These are phyloP conservation scores for Saturnispora hagleri DNA, from an alignment of 805 yeast genomes.

Conservation along the genomic window DNA sequence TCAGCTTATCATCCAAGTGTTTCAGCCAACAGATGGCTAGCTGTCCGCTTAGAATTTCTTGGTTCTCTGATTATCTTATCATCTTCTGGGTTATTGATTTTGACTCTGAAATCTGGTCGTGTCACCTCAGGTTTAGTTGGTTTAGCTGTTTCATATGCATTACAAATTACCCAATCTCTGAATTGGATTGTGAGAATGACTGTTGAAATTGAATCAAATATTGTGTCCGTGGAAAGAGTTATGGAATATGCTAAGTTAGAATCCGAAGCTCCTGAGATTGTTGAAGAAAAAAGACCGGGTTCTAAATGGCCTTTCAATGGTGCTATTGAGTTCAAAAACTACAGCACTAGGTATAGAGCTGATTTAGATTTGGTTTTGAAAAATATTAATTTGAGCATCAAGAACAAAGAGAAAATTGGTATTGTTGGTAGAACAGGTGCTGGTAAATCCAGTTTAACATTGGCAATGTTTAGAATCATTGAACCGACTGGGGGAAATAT, in stretches of 20 bases:
- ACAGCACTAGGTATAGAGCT: slow-evolving; percentile 77
- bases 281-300: slow-evolving; percentile 50
- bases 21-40: slow-evolving; percentile 95
- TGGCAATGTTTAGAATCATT: slow-evolving; percentile 77
- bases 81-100: slow-evolving; percentile 74
- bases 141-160: slow-evolving; percentile 84
- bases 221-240: slow-evolving; percentile 72
- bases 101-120: slow-evolving; percentile 55
- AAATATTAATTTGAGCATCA: slow-evolving; percentile 51
- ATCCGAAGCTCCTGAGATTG: slow-evolving; percentile 68
- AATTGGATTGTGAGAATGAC: slow-evolving; percentile 99
- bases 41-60: slow-evolving; percentile 83
- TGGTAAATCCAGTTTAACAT: slow-evolving; percentile 79
- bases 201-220: slow-evolving; percentile 94
- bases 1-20: slow-evolving; percentile 88
- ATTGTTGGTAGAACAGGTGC: slow-evolving; percentile 98
- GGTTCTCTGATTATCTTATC: slow-evolving; percentile 85
- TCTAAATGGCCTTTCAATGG: slow-evolving; percentile 69
- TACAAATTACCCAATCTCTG: slow-evolving; percentile 85
- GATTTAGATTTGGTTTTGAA: slow-evolving; percentile 74
- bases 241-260: slow-evolving; percentile 41
- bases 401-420: slow-evolving; percentile 78
- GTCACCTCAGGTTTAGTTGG: slow-evolving; percentile 91
- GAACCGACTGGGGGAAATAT: slow-evolving; percentile 61
- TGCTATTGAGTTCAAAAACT: slow-evolving; percentile 53